A percentile compares a stretch with the other conserved stretches of the same genome.
These are phyloP conservation scores for Cercospora berteroae DNA, from an alignment of 2,329 filamentous ascomycete species.

Conservation along the genomic window DNA sequence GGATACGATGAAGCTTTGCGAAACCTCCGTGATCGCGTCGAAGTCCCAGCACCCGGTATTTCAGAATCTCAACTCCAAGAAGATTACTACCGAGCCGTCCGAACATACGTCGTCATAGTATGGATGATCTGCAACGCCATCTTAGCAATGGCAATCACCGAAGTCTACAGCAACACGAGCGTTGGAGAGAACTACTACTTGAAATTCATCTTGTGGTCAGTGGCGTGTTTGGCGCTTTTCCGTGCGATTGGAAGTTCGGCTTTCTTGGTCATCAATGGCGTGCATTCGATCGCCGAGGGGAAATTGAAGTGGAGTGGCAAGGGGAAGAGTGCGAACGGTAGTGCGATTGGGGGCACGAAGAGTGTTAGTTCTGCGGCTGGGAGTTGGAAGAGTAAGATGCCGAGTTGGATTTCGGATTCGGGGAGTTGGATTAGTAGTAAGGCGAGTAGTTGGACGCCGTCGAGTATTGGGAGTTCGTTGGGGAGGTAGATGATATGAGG, in stretches of 20 bases:
- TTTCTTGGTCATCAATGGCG: conserved; percentile 77
- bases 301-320: conserved; percentile 59
- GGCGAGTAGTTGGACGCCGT: conserved; percentile 35
- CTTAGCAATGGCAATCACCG: conserved; percentile 87
- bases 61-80: conserved; percentile 86
- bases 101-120: conserved; percentile 94
- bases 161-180: conserved; percentile 71
- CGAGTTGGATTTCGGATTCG: conserved; percentile 39
- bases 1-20: conserved; percentile 96
- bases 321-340: conserved; percentile 2
- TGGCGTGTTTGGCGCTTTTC: conserved; percentile 83
- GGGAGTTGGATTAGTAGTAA: conserved; percentile 41
- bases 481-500: conserved; percentile 7
- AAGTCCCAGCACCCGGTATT: conserved; percentile 63
- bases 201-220: conserved; percentile 87
- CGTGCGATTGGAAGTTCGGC: conserved; percentile 76
- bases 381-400: conserved; percentile 39
- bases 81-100: conserved; percentile 95
- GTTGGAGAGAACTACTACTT: conserved; percentile 87
- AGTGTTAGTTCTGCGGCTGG: conserved; percentile 34
- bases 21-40: conserved; percentile 88
- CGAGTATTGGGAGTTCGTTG: conserved; percentile 33
- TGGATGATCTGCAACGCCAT: conserved; percentile 94
- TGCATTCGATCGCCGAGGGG: conserved; percentile 85
- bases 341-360: conserved; percentile 23